Conservation (phyloP, 306 rosid genomes). For the Glycine latifolia region DNA sequence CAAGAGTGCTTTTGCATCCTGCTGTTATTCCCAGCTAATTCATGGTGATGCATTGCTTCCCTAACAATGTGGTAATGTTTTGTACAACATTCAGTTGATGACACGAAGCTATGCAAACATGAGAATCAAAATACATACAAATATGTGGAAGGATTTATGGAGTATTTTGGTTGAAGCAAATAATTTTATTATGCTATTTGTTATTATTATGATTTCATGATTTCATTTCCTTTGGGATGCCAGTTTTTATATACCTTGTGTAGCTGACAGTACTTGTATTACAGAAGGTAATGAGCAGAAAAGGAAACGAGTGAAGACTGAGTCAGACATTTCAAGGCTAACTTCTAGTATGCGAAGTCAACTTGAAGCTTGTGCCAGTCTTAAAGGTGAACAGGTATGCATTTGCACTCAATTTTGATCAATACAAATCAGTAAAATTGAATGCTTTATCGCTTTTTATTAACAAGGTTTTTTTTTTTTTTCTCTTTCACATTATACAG, state of each 20-base stretch:
- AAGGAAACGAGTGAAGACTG: conserved; percentile 82
- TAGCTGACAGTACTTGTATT: conserved; percentile 51
- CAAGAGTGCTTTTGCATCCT: conserved; percentile 37
- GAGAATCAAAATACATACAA: conserved; percentile 18
- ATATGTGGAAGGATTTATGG: conserved; percentile 17
- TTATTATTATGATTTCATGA: conserved; percentile 12
- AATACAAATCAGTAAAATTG: conserved; percentile 11
- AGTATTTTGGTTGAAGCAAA: conserved; percentile 28
- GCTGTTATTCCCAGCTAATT: conserved; percentile 31
- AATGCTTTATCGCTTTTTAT: conserved; percentile 7
- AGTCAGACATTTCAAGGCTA: conserved; percentile 80
- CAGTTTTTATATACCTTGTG: conserved; percentile 25
- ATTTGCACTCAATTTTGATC: conserved; percentile 18
- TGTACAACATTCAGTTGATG: conserved; percentile 39
- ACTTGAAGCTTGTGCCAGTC: conserved; percentile 75
- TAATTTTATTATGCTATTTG: conserved; percentile 7
- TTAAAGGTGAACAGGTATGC: conserved; percentile 92
- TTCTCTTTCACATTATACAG: not conserved
- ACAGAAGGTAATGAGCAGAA: conserved; percentile 94
- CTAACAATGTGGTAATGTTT: conserved; percentile 27
- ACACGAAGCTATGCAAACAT: conserved; percentile 24
- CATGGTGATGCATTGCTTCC: conserved; percentile 40
- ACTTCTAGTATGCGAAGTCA: conserved; percentile 68
- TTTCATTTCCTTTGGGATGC: conserved; percentile 38
- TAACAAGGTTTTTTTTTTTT: conserved; percentile 3